Conservation (phyloP, 1,139 yeast genomes). For the Hansenula sp. region DNA sequence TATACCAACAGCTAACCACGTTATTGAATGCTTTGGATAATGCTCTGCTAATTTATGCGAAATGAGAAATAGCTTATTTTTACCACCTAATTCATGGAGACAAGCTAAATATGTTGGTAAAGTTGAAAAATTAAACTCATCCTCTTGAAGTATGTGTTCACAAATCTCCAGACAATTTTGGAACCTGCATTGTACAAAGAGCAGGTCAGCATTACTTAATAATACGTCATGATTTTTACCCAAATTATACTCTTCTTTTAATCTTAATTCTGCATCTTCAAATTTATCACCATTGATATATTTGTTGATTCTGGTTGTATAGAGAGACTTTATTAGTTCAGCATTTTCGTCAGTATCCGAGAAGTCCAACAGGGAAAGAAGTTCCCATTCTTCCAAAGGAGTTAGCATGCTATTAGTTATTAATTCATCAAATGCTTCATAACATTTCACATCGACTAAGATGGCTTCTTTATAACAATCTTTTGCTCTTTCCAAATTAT, state of each 20-base stretch:
- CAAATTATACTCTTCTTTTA: constrained; percentile 69
- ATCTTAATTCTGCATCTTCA: constrained; percentile 60
- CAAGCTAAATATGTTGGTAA: constrained; percentile 82
- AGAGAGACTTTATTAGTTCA: constrained; percentile 71
- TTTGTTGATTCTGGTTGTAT: constrained; percentile 73
- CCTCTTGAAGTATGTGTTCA: constrained; percentile 56
- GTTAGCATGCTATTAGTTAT: constrained; percentile 71
- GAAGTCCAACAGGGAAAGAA: constrained; percentile 64
- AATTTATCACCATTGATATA: constrained; percentile 58
- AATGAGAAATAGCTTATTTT: constrained; percentile 71
- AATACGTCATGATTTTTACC: constrained; percentile 67
- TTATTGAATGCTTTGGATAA: constrained; percentile 76
- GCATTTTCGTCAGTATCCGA: constrained; percentile 74
- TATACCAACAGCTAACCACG: constrained; percentile 92
- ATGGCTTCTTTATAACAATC: constrained; percentile 88
- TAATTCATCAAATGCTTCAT: constrained; percentile 85
- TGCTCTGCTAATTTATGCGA: constrained; percentile 87
- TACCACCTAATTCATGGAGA: constrained; percentile 78
- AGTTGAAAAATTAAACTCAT: constrained; percentile 67
- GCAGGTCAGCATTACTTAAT: constrained; percentile 64
- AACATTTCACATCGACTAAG: constrained; percentile 84
- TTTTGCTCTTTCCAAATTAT: constrained; percentile 82
- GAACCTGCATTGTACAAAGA: constrained; percentile 76
- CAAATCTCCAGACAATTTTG: constrained; percentile 73
- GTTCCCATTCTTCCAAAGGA: constrained; percentile 86